Base-by-base conservation (phyloP, 805 yeast genomes). In the Wickerhamiella cacticola region DNA sequence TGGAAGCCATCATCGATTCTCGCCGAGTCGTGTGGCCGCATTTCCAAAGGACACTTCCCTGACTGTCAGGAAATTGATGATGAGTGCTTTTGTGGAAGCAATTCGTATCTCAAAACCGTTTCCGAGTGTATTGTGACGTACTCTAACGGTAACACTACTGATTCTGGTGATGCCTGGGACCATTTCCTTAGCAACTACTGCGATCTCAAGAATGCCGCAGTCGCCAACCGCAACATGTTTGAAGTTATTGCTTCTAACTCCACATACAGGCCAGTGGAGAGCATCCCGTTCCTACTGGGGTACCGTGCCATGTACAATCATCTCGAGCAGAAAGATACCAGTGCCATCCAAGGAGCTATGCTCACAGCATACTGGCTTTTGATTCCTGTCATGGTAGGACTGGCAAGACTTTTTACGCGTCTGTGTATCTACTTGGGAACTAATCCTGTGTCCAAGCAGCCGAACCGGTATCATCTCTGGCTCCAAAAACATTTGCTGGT, bases 281-380 rank as follows among this genome's bases (percentile, higher is more conserved):
- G 44, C 8, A 46, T 47, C 21, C 45, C 51, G 6, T 55, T 39
- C 42, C 9, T 33, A 9, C 50, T 44, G 2, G 55, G 61, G 1
- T 56, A 53, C 26, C 25, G 41, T 3, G 61, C 53, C n/a, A 52
- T 48, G 50, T 35, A 48, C 26, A 49, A 54, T 33, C 54, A 49
- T 23, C 50, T 50, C 38, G 33, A 42, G 41, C 56, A 63, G 45
- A 64, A 62, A 45, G 62, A 56, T 25, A 44, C 52, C 8, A 51
- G 63, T 15, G 55, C 56, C 1, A 58, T 63, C 60, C 59, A 58
- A 18, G 68, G 68, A 1, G 29, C 54, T 7, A 59, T 60, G 16
- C 48, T 64, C 21, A 54, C 56, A 1, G 49, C 56, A 3, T 64
- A 59, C 54, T 64, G 66, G 66, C 46, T 56, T 2, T 41, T 54